These are phyloP conservation scores for Rehmannia glutinosa DNA, from an alignment of 257 asterid species.

Conservation along the genomic window DNA sequence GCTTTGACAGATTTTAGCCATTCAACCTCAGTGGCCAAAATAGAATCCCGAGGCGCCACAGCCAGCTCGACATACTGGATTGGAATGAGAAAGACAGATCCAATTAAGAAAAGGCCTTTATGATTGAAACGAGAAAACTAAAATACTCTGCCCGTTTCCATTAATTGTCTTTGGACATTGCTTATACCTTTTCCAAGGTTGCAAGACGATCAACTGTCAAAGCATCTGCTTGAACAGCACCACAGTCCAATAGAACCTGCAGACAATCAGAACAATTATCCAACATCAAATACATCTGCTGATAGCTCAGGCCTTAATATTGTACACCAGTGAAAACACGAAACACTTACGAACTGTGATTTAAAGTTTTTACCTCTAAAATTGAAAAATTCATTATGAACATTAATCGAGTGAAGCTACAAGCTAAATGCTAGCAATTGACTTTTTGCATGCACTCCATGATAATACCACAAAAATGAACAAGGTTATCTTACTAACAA, in stretches of 20 bases:
- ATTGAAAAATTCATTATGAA: background rate
- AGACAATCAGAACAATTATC: background rate
- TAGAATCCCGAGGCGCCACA: conserved; percentile 50
- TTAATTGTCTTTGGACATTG: background rate
- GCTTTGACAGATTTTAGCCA: conserved; percentile 72
- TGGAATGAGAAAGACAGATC: background rate
- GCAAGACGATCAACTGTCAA: background rate
- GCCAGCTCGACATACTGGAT: conserved; percentile 54
- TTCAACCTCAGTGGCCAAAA: conserved; percentile 55
- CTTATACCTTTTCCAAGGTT: background rate
- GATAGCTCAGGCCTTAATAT: background rate
- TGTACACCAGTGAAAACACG: background rate
- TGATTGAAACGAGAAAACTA: background rate
- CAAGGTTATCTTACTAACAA: background rate
- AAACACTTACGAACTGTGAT: background rate
- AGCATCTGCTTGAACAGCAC: background rate
- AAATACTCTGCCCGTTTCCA: background rate
- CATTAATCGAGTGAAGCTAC: background rate
- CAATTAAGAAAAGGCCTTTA: background rate
- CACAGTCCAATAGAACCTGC: background rate
- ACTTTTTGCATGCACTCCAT: background rate
- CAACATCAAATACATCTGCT: background rate
- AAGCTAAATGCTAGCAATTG: background rate
- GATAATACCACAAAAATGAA: background rate
- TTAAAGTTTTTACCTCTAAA: background rate